Evolutionary conservation across 2,329 filamentous ascomycete species (phyloP).

Genomic region (Fusarium sp.): DNA sequence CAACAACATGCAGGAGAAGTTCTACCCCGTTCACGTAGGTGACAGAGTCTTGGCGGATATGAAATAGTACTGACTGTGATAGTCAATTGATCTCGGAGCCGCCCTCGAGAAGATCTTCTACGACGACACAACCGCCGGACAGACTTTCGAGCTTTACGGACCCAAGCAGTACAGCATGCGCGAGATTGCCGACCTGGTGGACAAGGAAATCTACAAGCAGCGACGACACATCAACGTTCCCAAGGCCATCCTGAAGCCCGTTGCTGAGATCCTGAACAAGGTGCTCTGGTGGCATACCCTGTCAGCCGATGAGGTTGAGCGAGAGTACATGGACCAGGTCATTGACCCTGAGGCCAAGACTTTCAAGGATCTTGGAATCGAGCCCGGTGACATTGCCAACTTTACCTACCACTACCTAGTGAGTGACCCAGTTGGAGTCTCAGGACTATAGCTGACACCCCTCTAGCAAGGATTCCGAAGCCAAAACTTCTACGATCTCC

Average conservation of each 20-base stretch:
- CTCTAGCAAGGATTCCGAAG: slow-evolving; percentile 88
- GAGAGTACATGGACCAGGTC: slow-evolving; percentile 91
- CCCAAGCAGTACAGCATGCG: slow-evolving; percentile 91
- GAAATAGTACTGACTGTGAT: slow-evolving; percentile 2
- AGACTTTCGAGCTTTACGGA: slow-evolving; percentile 95
- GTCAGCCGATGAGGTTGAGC: slow-evolving; percentile 87
- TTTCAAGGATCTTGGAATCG: slow-evolving; percentile 91
- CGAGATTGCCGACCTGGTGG: slow-evolving; percentile 88
- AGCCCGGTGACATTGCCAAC: slow-evolving; percentile 86
- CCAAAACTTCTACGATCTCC: slow-evolving; percentile 89
- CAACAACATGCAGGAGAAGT: slow-evolving; percentile 93
- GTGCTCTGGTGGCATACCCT: slow-evolving; percentile 89
- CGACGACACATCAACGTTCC: slow-evolving; percentile 93
- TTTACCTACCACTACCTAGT: slow-evolving; percentile 96
- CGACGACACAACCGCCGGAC: slow-evolving; percentile 88
- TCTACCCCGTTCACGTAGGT: slow-evolving; percentile 88
- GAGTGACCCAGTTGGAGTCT: slow-evolving; percentile 52
- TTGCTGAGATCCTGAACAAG: slow-evolving; percentile 81
- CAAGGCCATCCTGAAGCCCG: slow-evolving; percentile 80
- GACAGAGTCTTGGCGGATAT: not conserved
- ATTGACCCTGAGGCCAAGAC: slow-evolving; percentile 95
- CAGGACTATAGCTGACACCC: slow-evolving; percentile 16
- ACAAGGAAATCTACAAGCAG: slow-evolving; percentile 91
- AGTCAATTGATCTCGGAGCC: slow-evolving; percentile 90
- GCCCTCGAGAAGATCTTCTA: slow-evolving; percentile 91